Evolutionary conservation across 148 eudicot genomes (phyloP), one percentile per base, ranked within the genome.

Genomic region (Heliamphora exappendiculata): DNA sequence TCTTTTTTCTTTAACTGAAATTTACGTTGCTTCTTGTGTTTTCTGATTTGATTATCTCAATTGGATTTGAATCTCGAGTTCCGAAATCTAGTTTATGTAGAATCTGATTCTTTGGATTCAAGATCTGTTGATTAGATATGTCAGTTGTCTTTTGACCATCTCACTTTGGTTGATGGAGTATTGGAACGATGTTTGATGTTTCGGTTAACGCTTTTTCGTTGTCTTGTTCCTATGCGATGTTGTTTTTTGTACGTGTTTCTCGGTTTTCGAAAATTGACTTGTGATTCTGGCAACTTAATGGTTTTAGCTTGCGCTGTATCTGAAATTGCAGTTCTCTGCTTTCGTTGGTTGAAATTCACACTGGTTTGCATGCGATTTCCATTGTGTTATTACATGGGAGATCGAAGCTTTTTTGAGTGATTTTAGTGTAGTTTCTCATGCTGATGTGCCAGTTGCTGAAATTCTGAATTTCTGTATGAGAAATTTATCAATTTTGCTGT

Each of bases 391-490:
- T 16, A 39, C 3, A 17, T 39, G 28, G 36, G 28, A 17, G 60
- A 41, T 37, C 10, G 29, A 28, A 60, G 22, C 37, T 42, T 59
- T 59, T 71, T 42, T n/a, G n/a, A n/a, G 26, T 26, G 24, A 29
- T 62, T 62, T 75, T 7, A 41, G 20, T 7, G 31, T 45, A 16
- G 36, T 74, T 16, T 51, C 26, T 65, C 51, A 37, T 51, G 36
- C 50, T 65, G 78, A 76, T 76, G 72, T 49, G 24, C 57, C 60
- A 4, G 16, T 33, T 49, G 7, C 58, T 45, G 59, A 65, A 75
- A 24, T 65, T 65, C 10, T 22, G 29, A 62, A 13, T 64, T 50
- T 31, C 17, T 45, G 3, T 37, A 0, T n/a, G 39, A 45, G 29
- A 29, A n/a, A 29, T 41, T 44, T 75, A 0, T n/a, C 22, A 66